Evolutionary conservation across 768 basidiomycete species (phyloP).

Genomic region (Mycena kentingensis): DNA sequence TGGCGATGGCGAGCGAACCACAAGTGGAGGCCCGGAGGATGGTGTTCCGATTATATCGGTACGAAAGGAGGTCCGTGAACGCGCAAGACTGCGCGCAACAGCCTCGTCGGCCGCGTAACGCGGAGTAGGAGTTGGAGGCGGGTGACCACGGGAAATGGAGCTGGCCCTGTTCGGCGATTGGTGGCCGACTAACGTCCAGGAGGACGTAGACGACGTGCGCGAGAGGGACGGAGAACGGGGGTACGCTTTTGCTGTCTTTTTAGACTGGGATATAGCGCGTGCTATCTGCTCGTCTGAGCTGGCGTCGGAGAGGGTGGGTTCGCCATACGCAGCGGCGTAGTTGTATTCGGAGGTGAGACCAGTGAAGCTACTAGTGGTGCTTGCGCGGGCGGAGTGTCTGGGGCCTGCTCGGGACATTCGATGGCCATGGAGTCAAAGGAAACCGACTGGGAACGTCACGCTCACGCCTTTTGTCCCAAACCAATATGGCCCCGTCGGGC

Average conservation of each 20-base stretch:
- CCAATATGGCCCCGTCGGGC: too few relatives aligned
- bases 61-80: slow-evolving; percentile 8
- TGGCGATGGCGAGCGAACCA: slow-evolving; percentile 6
- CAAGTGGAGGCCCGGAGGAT: slow-evolving; percentile 5
- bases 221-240: slow-evolving; percentile 3
- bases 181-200: slow-evolving; percentile 9
- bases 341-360: slow-evolving; percentile 1
- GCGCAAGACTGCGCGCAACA: slow-evolving; percentile 14
- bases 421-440: too few relatives aligned
- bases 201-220: slow-evolving; percentile 4
- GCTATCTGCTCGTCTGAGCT: slow-evolving; percentile 19
- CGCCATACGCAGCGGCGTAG: slow-evolving; percentile 12
- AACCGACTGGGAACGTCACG: too few relatives aligned
- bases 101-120: slow-evolving; percentile 19
- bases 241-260: neutral
- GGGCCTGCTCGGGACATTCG: neutral
- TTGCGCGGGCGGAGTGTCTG: neutral
- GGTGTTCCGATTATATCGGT: neutral
- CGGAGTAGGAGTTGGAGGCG: slow-evolving; percentile 7
- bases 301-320: slow-evolving; percentile 16
- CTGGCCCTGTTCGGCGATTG: slow-evolving; percentile 2
- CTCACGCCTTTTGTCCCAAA: too few relatives aligned
- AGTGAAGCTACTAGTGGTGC: neutral
- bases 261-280: slow-evolving; percentile 11
- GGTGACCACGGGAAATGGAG: neutral